Evolutionary conservation across 2,329 filamentous ascomycete genomes (phyloP), one percentile per base, ranked within the genome.

Genomic region (Epichloe typhina): DNA sequence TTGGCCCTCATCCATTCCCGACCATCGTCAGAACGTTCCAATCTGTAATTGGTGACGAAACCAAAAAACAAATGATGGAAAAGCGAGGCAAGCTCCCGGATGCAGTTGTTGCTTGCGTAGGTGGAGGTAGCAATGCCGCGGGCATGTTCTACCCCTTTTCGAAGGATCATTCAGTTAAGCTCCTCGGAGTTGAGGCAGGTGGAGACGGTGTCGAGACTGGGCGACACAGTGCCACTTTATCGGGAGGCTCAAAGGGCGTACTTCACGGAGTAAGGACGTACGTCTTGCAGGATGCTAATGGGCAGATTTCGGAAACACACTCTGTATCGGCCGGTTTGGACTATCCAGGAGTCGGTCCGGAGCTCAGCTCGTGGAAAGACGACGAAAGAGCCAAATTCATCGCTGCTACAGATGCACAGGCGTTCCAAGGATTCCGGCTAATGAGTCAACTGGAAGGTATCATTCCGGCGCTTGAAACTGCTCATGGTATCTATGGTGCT

Each of bases 61-160:
- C 93, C 43, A 95, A 93, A 93, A 72, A 83, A 59, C 91, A 97
- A 71, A 90, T 98, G 84, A 73, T 81, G 55, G 82, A 84, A 64
- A 82, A 87, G 67, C 82, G 84, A 46, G 88, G 88, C 57, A 91
- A 93, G 70, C 81, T 98, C 2, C 93, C 93, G 4, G 93, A 98
- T 59, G 93, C 90, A 1, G 90, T 98, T 21, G 88, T 98, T 15
- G 93, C 93, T 9, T 98, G 93, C 62, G 93, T 98, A 12, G 93
- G 93, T 51, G 93, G 93, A 58, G 93, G 93, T 53, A 90, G 84
- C 66, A 98, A 98, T 65, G 93, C 93, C 2, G 84, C 86, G 3
- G 93, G 93, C 71, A 98, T 97, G 90, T 98, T 98, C 74, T 94
- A 91, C 69, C 93, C 93, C 49, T 98, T 98, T 72, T 77, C 85